phyloP scores from a whole-genome alignment of 768 basidiomycete species.

The Trametes gibbosa region DNA sequence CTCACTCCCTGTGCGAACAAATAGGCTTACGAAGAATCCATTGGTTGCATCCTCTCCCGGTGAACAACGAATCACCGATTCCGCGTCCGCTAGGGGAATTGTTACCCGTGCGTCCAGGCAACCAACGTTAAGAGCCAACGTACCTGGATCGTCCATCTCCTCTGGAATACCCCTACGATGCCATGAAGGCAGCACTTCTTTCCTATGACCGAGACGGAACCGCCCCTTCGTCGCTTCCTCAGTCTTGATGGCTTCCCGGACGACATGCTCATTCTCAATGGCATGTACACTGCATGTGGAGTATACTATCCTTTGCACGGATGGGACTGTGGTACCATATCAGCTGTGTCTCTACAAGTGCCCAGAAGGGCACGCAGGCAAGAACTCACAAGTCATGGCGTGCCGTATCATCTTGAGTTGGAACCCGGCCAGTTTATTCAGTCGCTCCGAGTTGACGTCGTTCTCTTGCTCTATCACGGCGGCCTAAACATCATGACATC shows the following conservation, averaged over 20 bases:
- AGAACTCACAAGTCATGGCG: slow-evolving; percentile 83
- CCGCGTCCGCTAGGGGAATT: slow-evolving; percentile 59
- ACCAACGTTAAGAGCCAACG: slow-evolving; percentile 8
- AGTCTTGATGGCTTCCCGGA: slow-evolving; percentile 66
- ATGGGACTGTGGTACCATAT: slow-evolving; percentile 57
- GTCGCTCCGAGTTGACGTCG: slow-evolving; percentile 60
- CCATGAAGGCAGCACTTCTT: slow-evolving; percentile 79
- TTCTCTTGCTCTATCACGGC: slow-evolving; percentile 52
- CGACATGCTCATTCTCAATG: slow-evolving; percentile 91
- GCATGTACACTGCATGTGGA: slow-evolving; percentile 97
- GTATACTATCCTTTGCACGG: slow-evolving; percentile 81
- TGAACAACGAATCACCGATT: slow-evolving; percentile 66
- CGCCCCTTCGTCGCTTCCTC: slow-evolving; percentile 57
- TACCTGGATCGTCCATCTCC: slow-evolving; percentile 58
- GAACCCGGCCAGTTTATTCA: slow-evolving; percentile 83
- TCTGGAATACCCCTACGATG: slow-evolving; percentile 70
- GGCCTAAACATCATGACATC: no score
- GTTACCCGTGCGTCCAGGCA: no score
- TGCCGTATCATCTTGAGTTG: slow-evolving; percentile 91
- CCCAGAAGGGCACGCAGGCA: no score
- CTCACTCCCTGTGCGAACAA: slow-evolving; percentile 40
- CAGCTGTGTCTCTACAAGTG: no score
- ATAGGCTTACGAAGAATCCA: slow-evolving; percentile 98
- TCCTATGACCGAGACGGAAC: slow-evolving; percentile 68
- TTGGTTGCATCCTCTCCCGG: slow-evolving; percentile 87